A percentile compares a stretch with the other conserved stretches of the same genome.
Conservation (phyloP, 2,329 filamentous ascomycete genomes). For the Penicillium crustosum region DNA sequence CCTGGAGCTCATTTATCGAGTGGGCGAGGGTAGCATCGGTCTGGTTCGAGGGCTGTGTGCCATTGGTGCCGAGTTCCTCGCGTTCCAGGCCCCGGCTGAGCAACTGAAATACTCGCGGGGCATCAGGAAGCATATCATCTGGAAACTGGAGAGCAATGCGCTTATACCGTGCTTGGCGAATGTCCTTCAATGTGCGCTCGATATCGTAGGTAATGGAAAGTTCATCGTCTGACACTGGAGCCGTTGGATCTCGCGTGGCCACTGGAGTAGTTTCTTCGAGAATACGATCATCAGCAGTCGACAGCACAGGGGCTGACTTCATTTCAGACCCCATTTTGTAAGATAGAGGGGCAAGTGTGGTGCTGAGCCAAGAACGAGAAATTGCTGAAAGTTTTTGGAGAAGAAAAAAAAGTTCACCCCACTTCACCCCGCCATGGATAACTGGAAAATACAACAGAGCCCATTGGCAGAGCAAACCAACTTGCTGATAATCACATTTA, state of each 20-base stretch:
- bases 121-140: slow-evolving; percentile 86
- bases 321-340: slow-evolving; percentile 34
- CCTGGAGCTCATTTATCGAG: slow-evolving; percentile 28
- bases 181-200: slow-evolving; percentile 71
- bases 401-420: slow-evolving; percentile 25
- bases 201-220: slow-evolving; percentile 81
- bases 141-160: slow-evolving; percentile 93
- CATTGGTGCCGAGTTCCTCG: slow-evolving; percentile 21
- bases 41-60: slow-evolving; percentile 15
- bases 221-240: slow-evolving; percentile 62
- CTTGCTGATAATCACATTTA: slow-evolving; percentile 2
- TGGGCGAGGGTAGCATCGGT: slow-evolving; percentile 23
- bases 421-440: slow-evolving; percentile 35
- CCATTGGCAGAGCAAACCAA: slow-evolving; percentile 22
- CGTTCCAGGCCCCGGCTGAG: slow-evolving; percentile 55
- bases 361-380: slow-evolving; percentile 4
- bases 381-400: slow-evolving; percentile 22
- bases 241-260: slow-evolving; percentile 33
- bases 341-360: slow-evolving; percentile 5
- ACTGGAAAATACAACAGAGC: slow-evolving; percentile 19
- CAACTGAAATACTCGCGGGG: slow-evolving; percentile 71
- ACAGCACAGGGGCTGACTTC: slow-evolving; percentile 57
- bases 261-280: slow-evolving; percentile 55
- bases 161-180: slow-evolving; percentile 68
- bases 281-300: slow-evolving; percentile 62